Conservation (phyloP, 2,329 filamentous ascomycete genomes). For the Hymenoscyphus fraxineus region DNA sequence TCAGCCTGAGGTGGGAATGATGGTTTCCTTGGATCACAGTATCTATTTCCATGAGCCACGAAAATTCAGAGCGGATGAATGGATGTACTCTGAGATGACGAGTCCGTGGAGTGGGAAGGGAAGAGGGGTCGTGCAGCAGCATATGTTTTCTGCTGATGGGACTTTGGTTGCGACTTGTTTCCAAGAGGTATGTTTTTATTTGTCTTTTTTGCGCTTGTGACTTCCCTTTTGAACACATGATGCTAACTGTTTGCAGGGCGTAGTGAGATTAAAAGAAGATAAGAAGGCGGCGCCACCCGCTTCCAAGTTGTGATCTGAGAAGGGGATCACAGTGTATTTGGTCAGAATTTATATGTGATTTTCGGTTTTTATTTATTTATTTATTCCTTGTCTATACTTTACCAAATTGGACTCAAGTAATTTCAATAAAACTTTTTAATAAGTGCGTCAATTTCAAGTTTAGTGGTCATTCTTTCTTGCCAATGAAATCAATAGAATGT, state of each 20-base stretch:
- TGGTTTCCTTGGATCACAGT: conserved; percentile 75
- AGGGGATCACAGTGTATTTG: too few species aligned
- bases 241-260: conserved; percentile 8
- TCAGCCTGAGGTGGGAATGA: conserved; percentile 70
- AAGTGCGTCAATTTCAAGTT: too few species aligned
- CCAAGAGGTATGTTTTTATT: conserved; percentile 56
- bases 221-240: background rate
- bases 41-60: conserved; percentile 65
- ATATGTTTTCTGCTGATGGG: conserved; percentile 68
- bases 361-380: too few species aligned
- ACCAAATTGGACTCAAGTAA: too few species aligned
- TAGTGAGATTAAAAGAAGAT: conserved; percentile 8
- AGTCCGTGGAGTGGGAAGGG: conserved; percentile 78
- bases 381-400: too few species aligned
- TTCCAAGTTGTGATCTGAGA: conserved; percentile 20
- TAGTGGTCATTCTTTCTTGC: too few species aligned
- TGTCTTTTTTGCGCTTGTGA: background rate
- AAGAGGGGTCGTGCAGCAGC: conserved; percentile 70
- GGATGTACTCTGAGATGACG: conserved; percentile 78
- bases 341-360: too few species aligned
- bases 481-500: too few species aligned
- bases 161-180: conserved; percentile 73
- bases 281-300: background rate
- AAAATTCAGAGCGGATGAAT: conserved; percentile 60
- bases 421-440: too few species aligned